Evolutionary conservation across 176 grass and related monocot genomes (phyloP), one percentile per base, ranked within the genome.

Genomic region (Oryza meyeriana): DNA sequence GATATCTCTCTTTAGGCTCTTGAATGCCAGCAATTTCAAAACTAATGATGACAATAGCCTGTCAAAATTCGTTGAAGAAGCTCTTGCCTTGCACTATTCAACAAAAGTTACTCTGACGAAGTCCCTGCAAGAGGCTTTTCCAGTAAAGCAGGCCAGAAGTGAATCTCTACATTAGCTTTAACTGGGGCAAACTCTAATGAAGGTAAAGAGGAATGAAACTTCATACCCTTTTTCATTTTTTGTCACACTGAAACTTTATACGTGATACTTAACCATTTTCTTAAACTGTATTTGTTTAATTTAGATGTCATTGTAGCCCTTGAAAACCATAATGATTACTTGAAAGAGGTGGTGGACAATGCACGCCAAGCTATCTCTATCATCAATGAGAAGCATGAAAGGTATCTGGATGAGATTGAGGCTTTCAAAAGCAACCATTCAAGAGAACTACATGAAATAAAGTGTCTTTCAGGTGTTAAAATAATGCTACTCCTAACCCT

Each of bases 1-100:
- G 65, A 92, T 89, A 83, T 97, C 94, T 91, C 88, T 97, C 63
- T 91, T 81, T 40, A 94, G 82, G 71, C 85, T 97, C 71, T 82
- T 92, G 47, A 85, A 86, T 84, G 80, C 84, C 58, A 83, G 32
- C 16, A 74, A 75, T 85, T 18, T 74, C 64, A 80, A 82, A 72
- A 89, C 66, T 63, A 71, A 34, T 30, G 57, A 48, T 45, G 45
- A 57, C 40, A 86, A 44, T 81, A 80, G 76, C 42, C 38, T 77
- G 32, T 40, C 89, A 33, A 80, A 89, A 87, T 85, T 68, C 57
- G 86, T 90, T 87, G 82, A 97, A 69, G 88, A 97, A 88, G 81
- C 92, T 69, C 88, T 94, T 76, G 81, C 80, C 89, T 87, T 66
- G 70, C 92, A 86, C 34, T 86, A 75, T 81, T 85, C 86, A 31